phyloP scores from a whole-genome alignment of 805 yeast species.

The Pichia nakasei region DNA sequence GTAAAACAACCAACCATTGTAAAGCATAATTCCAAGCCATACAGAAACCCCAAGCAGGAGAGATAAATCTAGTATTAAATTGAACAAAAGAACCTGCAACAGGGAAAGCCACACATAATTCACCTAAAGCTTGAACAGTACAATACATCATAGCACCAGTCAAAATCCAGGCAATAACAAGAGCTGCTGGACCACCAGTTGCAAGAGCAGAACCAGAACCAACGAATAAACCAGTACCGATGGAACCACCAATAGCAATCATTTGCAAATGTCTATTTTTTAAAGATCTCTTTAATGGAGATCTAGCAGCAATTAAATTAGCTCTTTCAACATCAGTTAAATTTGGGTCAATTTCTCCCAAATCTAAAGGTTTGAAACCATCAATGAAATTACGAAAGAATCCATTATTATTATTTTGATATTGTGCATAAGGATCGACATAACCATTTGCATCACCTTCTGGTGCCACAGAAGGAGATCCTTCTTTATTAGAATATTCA shows the following conservation, averaged over 20 bases:
- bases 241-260: slow-evolving; percentile 80
- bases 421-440: slow-evolving; percentile 4
- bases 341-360: slow-evolving; percentile 35
- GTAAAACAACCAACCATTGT: slow-evolving; percentile 47
- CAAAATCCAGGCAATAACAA: slow-evolving; percentile 51
- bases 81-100: slow-evolving; percentile 56
- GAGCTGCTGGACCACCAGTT: slow-evolving; percentile 68
- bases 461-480: slow-evolving; percentile 20
- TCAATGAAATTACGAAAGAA: slow-evolving; percentile 21
- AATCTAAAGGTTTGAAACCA: slow-evolving; percentile 24
- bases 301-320: slow-evolving; percentile 37
- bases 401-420: background rate
- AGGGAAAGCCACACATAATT: slow-evolving; percentile 53
- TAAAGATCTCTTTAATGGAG: slow-evolving; percentile 43
- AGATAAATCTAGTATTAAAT: slow-evolving; percentile 51
- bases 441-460: slow-evolving; percentile 7
- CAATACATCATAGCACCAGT: slow-evolving; percentile 53
- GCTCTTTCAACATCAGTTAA: slow-evolving; percentile 38
- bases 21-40: slow-evolving; percentile 52
- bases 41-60: slow-evolving; percentile 52
- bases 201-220: slow-evolving; percentile 58
- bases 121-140: slow-evolving; percentile 60
- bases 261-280: slow-evolving; percentile 63
- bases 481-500: slow-evolving; percentile 11
- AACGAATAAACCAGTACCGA: slow-evolving; percentile 77